Base-by-base conservation (phyloP, 345 rosid genomes). In the Aurinia saxatilis region DNA sequence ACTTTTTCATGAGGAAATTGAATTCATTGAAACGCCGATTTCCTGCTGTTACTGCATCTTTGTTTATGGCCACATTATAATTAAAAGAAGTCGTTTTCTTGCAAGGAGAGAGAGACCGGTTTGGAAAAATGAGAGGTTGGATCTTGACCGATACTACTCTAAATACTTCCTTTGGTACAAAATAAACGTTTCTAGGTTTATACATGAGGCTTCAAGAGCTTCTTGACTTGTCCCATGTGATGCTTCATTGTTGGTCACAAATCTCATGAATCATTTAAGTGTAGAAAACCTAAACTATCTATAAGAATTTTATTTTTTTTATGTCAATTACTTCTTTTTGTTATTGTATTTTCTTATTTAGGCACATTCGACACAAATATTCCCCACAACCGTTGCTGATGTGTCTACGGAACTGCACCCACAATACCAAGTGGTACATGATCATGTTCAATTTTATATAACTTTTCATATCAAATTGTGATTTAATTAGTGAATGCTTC, bases 301-400 rank as follows among this genome's bases (percentile, higher is more conserved):
- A 9, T 25, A 8, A 8, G 7, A 36, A 36, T 19, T 12, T 8
- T n/a, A n/a, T 10, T 13, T 3, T 0, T 45, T 17, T 31, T 34
- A 21, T 21, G 25, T 21, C 25, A 21, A 21, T 21, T 21, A 21
- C 23, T 10, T 60, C n/a, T n/a, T 8, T 10, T 11, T 44, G 31
- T 11, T 30, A 29, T 19, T 50, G 8, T 5, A 8, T 8, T 18
- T 1, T 36, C 18, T 56, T 47, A 8, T 34, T 47, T 35, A 88
- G 96, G 75, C 63, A 36, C 75, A 63, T 30, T 88, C 85, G 90
- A 57, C 19, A 21, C 78, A 75, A 14, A 74, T 76, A 62, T 88
- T 88, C 57, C 82, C 81, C 1, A 53, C 76, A 34, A 52, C 85
- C 58, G 38, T 88, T 44, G 67, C 75, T 5, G 15, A 14, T 11